Evolutionary conservation across 1,284 basidiomycete genomes (phyloP).

Genomic region (Ganoderma leucocontextum): DNA sequence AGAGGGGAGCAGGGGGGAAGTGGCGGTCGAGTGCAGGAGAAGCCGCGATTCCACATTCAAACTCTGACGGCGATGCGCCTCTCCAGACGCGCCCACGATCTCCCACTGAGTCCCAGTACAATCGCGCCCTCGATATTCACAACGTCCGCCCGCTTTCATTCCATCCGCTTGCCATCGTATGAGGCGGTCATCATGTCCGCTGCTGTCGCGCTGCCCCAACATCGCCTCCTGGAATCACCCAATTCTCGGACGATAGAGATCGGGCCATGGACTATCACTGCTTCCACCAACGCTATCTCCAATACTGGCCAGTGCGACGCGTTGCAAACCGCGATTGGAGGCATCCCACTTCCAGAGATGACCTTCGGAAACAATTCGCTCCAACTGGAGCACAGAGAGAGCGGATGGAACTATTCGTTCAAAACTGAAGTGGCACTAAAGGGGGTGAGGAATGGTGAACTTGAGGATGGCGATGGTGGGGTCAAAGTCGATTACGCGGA

Average conservation of each 20-base stretch:
- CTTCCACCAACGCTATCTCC: slow-evolving; percentile 76
- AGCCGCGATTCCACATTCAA: slow-evolving; percentile 22
- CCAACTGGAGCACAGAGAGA: slow-evolving; percentile 65
- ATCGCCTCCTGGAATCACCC: slow-evolving; percentile 70
- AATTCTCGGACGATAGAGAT: slow-evolving; percentile 74
- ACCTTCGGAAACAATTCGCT: slow-evolving; percentile 92
- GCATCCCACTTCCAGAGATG: slow-evolving; percentile 95
- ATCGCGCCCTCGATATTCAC: slow-evolving; percentile 23
- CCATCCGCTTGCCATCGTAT: slow-evolving; percentile 28
- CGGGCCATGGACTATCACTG: slow-evolving; percentile 69
- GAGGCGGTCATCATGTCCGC: slow-evolving; percentile 46
- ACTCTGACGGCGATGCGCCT: slow-evolving; percentile 34
- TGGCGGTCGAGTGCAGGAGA: slow-evolving; percentile 10
- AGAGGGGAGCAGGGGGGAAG: too few species aligned
- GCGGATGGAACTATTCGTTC: slow-evolving; percentile 76
- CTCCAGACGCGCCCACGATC: slow-evolving; percentile 23
- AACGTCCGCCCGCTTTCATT: slow-evolving; percentile 14
- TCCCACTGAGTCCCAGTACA: too few species aligned
- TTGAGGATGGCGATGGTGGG: slow-evolving; percentile 82
- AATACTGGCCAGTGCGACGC: slow-evolving; percentile 79
- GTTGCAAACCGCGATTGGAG: slow-evolving; percentile 63
- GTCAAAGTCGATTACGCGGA: slow-evolving; percentile 96
- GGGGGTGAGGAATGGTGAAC: slow-evolving; percentile 80
- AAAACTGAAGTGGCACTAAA: slow-evolving; percentile 75
- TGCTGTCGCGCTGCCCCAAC: slow-evolving; percentile 60